Conservation (phyloP, 2,329 filamentous ascomycete species). For the Meredithiella fracta region DNA sequence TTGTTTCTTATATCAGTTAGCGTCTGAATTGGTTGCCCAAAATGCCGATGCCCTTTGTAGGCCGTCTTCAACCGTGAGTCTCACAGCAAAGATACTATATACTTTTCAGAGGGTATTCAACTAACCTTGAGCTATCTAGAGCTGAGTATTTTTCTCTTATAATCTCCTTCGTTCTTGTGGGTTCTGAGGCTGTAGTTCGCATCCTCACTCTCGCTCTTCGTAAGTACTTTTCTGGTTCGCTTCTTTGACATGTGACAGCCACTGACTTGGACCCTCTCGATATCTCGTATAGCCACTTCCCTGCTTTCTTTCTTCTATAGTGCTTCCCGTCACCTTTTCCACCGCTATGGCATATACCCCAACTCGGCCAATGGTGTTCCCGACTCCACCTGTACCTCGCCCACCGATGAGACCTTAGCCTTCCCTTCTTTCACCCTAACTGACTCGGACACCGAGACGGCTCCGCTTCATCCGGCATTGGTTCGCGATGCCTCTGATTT, state of each 20-base stretch:
- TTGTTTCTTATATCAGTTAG: slow-evolving; percentile 2
- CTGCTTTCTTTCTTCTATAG: slow-evolving; percentile 71
- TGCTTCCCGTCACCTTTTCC: slow-evolving; percentile 68
- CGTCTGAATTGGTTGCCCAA: slow-evolving; percentile 10
- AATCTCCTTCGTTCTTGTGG: slow-evolving; percentile 66
- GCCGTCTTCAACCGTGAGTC: slow-evolving; percentile 35
- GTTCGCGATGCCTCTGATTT: slow-evolving; percentile 84
- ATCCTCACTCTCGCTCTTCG: slow-evolving; percentile 77
- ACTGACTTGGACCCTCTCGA: neutral
- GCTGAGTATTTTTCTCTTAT: slow-evolving; percentile 78
- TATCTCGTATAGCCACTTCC: slow-evolving; percentile 42
- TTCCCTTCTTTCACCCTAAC: neutral
- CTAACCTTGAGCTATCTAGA: slow-evolving; percentile 25
- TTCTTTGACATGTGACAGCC: slow-evolving; percentile 13
- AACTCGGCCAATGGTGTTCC: neutral
- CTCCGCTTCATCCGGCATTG: slow-evolving; percentile 44
- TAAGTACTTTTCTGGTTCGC: slow-evolving; percentile 28
- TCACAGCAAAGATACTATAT: neutral
- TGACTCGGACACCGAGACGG: slow-evolving; percentile 26
- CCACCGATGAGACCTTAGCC: slow-evolving; percentile 27
- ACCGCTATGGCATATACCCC: slow-evolving; percentile 28
- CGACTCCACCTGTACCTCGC: neutral
- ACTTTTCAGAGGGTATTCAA: neutral
- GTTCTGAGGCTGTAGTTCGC: slow-evolving; percentile 67
- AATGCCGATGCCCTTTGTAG: slow-evolving; percentile 38